Evolutionary conservation across 2,329 filamentous ascomycete species (phyloP).

Genomic region (Decorospora gaudefroyi): DNA sequence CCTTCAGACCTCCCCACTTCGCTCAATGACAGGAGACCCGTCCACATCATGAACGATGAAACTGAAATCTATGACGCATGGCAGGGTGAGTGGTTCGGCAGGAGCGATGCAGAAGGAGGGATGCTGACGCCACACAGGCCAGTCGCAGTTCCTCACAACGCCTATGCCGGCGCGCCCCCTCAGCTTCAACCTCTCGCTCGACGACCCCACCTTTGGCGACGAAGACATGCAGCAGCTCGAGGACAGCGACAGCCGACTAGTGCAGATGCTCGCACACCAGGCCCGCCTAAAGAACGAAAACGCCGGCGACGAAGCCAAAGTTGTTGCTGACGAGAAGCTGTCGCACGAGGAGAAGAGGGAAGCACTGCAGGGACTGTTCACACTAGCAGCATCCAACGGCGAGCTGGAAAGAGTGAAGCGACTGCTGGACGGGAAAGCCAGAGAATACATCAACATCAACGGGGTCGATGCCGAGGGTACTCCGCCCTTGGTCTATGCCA

Average conservation of each 20-base stretch:
- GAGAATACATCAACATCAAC: constrained; percentile 79
- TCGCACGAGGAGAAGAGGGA: constrained; percentile 77
- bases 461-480: constrained; percentile 91
- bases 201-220: constrained; percentile 75
- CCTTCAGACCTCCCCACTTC: constrained; percentile 88
- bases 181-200: constrained; percentile 81
- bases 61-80: constrained; percentile 99
- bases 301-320: constrained; percentile 74
- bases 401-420: constrained; percentile 80
- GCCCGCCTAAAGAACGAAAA: constrained; percentile 77
- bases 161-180: constrained; percentile 83
- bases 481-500: constrained; percentile 94
- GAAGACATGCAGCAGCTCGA: constrained; percentile 61
- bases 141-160: constrained; percentile 91
- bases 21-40: constrained; percentile 81
- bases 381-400: constrained; percentile 96
- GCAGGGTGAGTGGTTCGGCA: constrained; percentile 71
- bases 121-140: constrained; percentile 61
- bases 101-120: constrained; percentile 4
- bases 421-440: constrained; percentile 74
- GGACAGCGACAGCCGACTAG: constrained; percentile 84
- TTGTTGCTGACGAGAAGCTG: constrained; percentile 74
- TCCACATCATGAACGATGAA: constrained; percentile 70
- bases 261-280: constrained; percentile 95
- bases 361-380: constrained; percentile 82